Evolutionary conservation across 1,139 yeast species (phyloP).

Genomic region (Candida tunisiensis): DNA sequence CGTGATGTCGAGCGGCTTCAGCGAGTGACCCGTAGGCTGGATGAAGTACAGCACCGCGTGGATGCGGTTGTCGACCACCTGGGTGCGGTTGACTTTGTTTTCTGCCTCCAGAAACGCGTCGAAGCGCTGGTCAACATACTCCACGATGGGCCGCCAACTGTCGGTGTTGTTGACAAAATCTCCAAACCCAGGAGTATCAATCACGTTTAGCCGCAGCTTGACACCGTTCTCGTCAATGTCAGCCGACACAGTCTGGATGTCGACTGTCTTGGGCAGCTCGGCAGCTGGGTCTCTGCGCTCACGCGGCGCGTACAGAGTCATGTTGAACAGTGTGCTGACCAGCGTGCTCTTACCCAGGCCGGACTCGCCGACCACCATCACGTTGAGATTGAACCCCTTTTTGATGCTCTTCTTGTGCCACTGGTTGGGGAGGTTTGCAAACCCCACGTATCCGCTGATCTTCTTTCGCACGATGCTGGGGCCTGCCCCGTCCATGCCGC

Average conservation of each 20-base stretch:
- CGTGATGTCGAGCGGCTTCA: constrained; percentile 76
- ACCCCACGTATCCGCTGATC: constrained; percentile 87
- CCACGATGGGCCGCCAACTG: constrained; percentile 87
- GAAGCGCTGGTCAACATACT: constrained; percentile 74
- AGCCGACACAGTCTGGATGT: constrained; percentile 49
- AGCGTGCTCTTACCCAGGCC: constrained; percentile 93
- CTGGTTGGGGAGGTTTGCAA: constrained; percentile 95
- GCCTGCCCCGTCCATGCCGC: constrained; percentile 2
- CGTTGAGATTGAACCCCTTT: constrained; percentile 82
- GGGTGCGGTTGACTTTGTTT: constrained; percentile 67
- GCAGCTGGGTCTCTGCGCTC: constrained; percentile 7
- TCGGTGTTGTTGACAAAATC: constrained; percentile 77
- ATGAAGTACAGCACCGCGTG: constrained; percentile 84
- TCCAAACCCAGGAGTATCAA: constrained; percentile 92
- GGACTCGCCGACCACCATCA: constrained; percentile 65
- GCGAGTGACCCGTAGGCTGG: constrained; percentile 93
- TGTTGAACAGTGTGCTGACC: constrained; percentile 79
- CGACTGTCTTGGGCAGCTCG: constrained; percentile 29
- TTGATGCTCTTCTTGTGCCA: constrained; percentile 94
- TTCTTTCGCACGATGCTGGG: constrained; percentile 55
- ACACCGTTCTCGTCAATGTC: constrained; percentile 91
- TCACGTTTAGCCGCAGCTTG: constrained; percentile 64
- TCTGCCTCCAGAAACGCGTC: constrained; percentile 84
- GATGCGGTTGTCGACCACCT: constrained; percentile 57
- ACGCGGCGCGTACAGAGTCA: constrained; percentile 32